Conservation (phyloP, 2,329 filamentous ascomycete species). For the Alternaria brassicicola region DNA sequence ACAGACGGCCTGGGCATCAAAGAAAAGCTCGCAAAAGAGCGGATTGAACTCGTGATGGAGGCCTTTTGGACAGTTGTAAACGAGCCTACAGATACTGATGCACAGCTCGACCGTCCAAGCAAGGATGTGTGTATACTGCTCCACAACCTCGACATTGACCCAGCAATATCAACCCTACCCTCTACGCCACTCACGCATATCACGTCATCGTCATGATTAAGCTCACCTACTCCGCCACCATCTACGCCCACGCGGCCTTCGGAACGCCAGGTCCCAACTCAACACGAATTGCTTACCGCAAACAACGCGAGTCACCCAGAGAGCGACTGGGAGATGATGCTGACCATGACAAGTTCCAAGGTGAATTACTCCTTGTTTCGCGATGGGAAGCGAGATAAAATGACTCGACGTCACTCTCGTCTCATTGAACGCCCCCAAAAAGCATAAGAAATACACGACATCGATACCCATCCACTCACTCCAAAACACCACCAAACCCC, state of each 20-base stretch:
- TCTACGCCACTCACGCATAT: neutral
- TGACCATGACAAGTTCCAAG: neutral
- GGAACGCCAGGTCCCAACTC: neutral
- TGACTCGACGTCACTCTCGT: no score
- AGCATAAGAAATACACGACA: no score
- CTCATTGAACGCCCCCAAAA: no score
- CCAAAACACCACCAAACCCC: neutral
- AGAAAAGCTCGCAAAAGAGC: neutral
- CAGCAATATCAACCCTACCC: neutral
- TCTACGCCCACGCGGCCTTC: fast-evolving
- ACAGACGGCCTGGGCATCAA: neutral
- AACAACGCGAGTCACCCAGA: neutral
- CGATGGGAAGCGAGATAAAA: neutral
- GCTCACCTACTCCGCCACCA: neutral
- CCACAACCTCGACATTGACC: neutral
- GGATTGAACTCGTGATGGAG: constrained; percentile 4
- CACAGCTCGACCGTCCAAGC: neutral
- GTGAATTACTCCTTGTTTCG: neutral
- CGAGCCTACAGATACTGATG: neutral
- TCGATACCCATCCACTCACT: neutral
- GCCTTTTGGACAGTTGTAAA: constrained; percentile 20
- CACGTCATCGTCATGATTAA: neutral
- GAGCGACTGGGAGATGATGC: neutral
- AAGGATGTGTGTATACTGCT: neutral
- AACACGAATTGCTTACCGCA: neutral